Conservation (phyloP, 108 stramenopile species). For the Conticribra guillardii region DNA sequence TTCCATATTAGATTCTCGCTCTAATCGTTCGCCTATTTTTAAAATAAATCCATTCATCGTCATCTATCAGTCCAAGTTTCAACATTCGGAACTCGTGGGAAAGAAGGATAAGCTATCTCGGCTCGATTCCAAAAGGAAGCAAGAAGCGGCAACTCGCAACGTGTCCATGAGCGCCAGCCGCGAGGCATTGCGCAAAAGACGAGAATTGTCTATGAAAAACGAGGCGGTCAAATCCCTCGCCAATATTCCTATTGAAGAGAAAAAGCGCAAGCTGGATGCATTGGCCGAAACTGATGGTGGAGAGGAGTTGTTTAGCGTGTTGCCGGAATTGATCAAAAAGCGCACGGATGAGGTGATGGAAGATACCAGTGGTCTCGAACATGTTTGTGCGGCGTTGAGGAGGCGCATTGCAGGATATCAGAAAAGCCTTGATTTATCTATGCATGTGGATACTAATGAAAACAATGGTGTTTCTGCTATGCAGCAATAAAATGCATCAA, state of each 20-base stretch:
- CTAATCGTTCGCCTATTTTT: conserved; percentile 6
- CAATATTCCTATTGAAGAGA: conserved; percentile 17
- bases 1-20: not conserved
- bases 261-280: conserved; percentile 23
- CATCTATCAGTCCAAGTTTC: conserved; percentile 40
- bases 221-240: not conserved
- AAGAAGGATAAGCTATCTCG: conserved; percentile 46
- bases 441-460: too few species aligned
- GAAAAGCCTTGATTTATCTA: conserved; percentile 8
- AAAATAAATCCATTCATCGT: not conserved
- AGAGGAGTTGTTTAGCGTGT: conserved; percentile 9
- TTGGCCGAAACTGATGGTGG: conserved; percentile 21
- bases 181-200: conserved; percentile 36
- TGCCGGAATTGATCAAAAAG: conserved; percentile 24
- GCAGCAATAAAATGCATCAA: not conserved
- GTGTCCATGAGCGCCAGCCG: conserved; percentile 23
- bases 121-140: conserved; percentile 32
- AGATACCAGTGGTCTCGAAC: conserved; percentile 19
- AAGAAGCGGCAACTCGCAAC: conserved; percentile 23
- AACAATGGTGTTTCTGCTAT: too few species aligned
- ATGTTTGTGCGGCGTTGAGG: conserved; percentile 28
- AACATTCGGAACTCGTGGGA: conserved; percentile 43
- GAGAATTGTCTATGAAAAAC: conserved; percentile 17
- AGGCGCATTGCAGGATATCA: conserved; percentile 42
- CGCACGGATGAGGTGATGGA: conserved; percentile 3